Evolutionary conservation across 805 yeast genomes (phyloP), one percentile per base, ranked within the genome.

Genomic region (Metschnikowia similis): DNA sequence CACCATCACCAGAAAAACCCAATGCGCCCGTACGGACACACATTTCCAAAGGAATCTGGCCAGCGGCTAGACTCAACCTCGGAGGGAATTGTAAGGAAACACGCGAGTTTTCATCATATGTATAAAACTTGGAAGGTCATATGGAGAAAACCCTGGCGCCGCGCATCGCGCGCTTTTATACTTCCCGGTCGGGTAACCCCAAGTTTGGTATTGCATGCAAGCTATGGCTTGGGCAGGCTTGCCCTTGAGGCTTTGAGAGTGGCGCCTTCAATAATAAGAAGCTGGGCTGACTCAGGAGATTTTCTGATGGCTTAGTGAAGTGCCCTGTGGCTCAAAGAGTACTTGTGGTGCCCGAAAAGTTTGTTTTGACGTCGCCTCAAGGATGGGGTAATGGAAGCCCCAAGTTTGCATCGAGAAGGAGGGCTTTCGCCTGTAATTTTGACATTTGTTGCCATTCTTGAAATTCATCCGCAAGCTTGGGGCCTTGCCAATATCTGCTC

Each of bases 91-190:
- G 76, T 72, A 55, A 62, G 75, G 60, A 64, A 56, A 64, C 58
- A 80, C 83, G 83, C 77, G 75, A 77, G 80, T 68, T 70, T 75
- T 80, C 84, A 80, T 80, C 84, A 80, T 77, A 57, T 70, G 73
- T 75, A 70, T 77, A 76, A 79, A 80, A 80, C 82, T 79, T 79
- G 81, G 84, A 81, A 80, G 82, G 84, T 77, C 81, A 78, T 78
- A 74, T 64, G 67, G 66, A 56, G 62, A 58, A 53, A 48, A 36
- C 64, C 63, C 13, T 21, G 16, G 47, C 45, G 29, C 50, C 41
- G 43, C 29, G 47, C 30, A 35, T n/a, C 27, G 35, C 35, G 39
- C 37, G 16, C 43, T 50, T 64, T 48, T 63, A 63, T 62, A 61
- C 45, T 41, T 40, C 21, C 41, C 37, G 41, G 57, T 56, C 64